Evolutionary conservation across 1,284 basidiomycete genomes (phyloP).

Genomic region (Pascua guehoae): DNA sequence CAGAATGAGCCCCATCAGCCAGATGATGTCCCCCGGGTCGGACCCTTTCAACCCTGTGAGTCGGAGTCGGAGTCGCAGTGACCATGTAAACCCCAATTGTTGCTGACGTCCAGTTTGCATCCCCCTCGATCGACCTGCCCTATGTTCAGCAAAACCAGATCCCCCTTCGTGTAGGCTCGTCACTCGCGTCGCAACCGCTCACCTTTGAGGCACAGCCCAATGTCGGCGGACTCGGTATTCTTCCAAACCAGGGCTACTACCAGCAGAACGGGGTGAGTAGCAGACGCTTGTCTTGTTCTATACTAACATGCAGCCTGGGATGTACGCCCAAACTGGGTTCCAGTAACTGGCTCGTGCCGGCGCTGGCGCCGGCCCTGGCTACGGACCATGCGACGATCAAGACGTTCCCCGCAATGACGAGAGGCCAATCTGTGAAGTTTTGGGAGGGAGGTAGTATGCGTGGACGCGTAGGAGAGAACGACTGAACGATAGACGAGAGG

Average conservation of each 20-base stretch:
- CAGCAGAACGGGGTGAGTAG: slow-evolving; percentile 9
- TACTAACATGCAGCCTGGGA: slow-evolving; percentile 13
- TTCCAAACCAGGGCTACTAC: slow-evolving; percentile 20
- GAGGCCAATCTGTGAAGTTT: no score
- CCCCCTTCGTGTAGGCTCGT: slow-evolving; percentile 24
- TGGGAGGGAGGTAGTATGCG: no score
- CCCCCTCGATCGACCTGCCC: slow-evolving; percentile 40
- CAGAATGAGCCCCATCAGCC: slow-evolving; percentile 36
- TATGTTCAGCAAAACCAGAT: slow-evolving; percentile 24
- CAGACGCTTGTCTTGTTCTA: background rate
- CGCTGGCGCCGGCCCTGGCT: background rate
- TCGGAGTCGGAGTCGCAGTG: background rate
- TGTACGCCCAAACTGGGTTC: slow-evolving; percentile 20
- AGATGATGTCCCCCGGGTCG: slow-evolving; percentile 48
- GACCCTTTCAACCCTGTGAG: slow-evolving; percentile 51
- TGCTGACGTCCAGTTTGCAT: slow-evolving; percentile 30
- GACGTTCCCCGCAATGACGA: no score
- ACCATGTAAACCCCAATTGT: background rate
- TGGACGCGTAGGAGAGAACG: no score
- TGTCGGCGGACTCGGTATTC: slow-evolving; percentile 46
- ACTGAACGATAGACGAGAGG: no score
- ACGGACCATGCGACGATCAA: background rate
- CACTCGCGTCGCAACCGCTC: slow-evolving; percentile 21
- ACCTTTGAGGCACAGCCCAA: slow-evolving; percentile 44
- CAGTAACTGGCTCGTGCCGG: slow-evolving; percentile 5